Evolutionary conservation across 768 basidiomycete genomes (phyloP), one percentile per base, ranked within the genome.

Genomic region (Leccinum imitatum): DNA sequence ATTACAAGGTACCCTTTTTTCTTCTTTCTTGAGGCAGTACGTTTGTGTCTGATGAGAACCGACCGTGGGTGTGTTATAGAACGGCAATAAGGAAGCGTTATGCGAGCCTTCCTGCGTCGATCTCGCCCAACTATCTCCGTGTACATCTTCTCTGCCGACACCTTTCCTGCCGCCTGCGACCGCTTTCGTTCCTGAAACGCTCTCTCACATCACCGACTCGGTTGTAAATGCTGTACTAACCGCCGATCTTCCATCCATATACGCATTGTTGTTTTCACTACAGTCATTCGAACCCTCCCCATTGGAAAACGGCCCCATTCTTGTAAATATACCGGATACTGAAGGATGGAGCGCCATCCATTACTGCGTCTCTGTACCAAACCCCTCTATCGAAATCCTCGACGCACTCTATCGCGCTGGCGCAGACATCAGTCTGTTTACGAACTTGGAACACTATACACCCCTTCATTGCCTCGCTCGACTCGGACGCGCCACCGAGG

Each of bases 341-440:
- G 78, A 82, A 53, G 90, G 89, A 53, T 90, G 90, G 87, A 85
- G 86, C 63, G 78, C 85, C 57, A 80, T 91, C 53, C 90, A 92
- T 65, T 79, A 91, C 66, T 89, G 87, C 68, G 84, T 81, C 57
- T 80, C 83, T 59, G 77, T 78, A 53, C 73, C 76, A 55, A 72
- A 75, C 23, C 89, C 87, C 3, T 87, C 84, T 13, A 74, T 83
- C 47, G 80, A 85, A 57, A 77, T 87, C 56, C 77, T 91, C 59
- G 89, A 92, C 63, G 80, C 84, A 25, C 77, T 92, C 41, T 91
- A 89, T 65, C 85, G 82, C 59, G 90, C 89, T 35, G 90, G 90
- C 50, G 88, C 89, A 21, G 90, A 92, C 65, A 74, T 87, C 61
- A 80, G 87, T 51, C 76, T 91, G 30, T 90, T 89, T 72, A 90